Evolutionary conservation across 768 basidiomycete genomes (phyloP).

Genomic region (Kwoniella newhampshirensis): DNA sequence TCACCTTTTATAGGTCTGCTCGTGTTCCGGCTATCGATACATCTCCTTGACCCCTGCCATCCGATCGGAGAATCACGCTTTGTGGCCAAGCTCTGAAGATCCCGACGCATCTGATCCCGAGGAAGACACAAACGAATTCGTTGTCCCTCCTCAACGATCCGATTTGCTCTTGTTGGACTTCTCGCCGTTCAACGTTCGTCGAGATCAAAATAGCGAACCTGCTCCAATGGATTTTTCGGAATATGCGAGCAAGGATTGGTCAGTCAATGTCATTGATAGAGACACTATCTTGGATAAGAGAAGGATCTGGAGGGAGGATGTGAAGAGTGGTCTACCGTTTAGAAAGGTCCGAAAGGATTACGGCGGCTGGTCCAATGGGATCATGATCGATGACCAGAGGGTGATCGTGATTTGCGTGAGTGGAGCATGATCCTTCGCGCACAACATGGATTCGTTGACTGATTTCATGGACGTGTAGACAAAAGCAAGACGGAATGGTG

Average conservation of each 20-base stretch:
- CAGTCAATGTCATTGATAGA: conserved; percentile 10
- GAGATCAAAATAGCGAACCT: conserved; percentile 1
- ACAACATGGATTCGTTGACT: background rate
- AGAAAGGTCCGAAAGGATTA: conserved; percentile 25
- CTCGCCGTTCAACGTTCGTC: conserved; percentile 33
- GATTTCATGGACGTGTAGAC: conserved; percentile 4
- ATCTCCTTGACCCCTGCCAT: conserved; percentile 31
- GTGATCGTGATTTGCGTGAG: conserved; percentile 43
- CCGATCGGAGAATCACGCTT: background rate
- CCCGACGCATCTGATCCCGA: background rate
- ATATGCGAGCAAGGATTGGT: conserved; percentile 1
- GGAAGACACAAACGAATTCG: conserved; percentile 12
- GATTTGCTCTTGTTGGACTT: conserved; percentile 40
- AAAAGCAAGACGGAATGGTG: conserved; percentile 20
- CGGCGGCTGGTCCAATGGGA: conserved; percentile 39
- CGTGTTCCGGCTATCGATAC: conserved; percentile 47
- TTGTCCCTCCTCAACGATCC: conserved; percentile 18
- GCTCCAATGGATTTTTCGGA: conserved; percentile 5
- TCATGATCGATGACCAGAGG: conserved; percentile 50
- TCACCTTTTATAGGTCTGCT: conserved; percentile 38
- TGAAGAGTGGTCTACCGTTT: conserved; percentile 28
- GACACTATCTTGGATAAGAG: conserved; percentile 21
- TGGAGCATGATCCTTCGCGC: background rate
- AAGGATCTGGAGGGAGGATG: conserved; percentile 35
- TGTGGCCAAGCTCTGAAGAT: conserved; percentile 5